Base-by-base conservation (phyloP, 179 eudicot genomes). In the Silene noctiflora region DNA sequence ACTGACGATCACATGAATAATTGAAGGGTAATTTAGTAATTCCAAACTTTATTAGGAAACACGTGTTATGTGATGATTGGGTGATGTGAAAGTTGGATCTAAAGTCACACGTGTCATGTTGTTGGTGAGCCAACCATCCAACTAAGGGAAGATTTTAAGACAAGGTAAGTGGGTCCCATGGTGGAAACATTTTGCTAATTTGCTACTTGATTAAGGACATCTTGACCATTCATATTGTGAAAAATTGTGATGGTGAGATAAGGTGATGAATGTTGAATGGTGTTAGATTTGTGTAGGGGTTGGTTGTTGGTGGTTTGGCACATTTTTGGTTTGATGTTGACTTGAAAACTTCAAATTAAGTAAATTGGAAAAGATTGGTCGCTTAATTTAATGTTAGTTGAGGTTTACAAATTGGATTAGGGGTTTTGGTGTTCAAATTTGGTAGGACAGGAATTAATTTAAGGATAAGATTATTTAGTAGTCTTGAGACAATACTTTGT, bases 1-100 rank as follows among this genome's bases (percentile, higher is more conserved):
- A 48, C 1, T 20, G 58, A 72, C 53, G 81, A 81, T 81, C 87
- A 78, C 79, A 80, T 83, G 78, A 67, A 76, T 44, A 77, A n/a
- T 72, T 72, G 86, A 53, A 72, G 90, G 90, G 85, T 27, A 84
- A n/a, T 22, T 24, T 42, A 2, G 86, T 82, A 73, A 87, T 29
- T 78, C 53, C 0, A 2, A 7, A 6, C 1, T 14, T 14, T 6
- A 0, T 0, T 9, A 2, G 42, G 8, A 13, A 17, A 76, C 89
- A 86, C 80, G 86, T 83, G 89, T 63, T 76, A 19, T 46, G 11
- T 20, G 11, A 1, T 80, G 64, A 82, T 70, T 72, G 74, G 6
- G 62, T 67, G 29, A 51, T 70, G 62, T 13, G 72, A 55, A 72
- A 68, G 33, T 21, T 67, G 42, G 60, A 80, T 88, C 87, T 81